Conservation (phyloP, 805 yeast species). For the Cephaloascus albidus region DNA sequence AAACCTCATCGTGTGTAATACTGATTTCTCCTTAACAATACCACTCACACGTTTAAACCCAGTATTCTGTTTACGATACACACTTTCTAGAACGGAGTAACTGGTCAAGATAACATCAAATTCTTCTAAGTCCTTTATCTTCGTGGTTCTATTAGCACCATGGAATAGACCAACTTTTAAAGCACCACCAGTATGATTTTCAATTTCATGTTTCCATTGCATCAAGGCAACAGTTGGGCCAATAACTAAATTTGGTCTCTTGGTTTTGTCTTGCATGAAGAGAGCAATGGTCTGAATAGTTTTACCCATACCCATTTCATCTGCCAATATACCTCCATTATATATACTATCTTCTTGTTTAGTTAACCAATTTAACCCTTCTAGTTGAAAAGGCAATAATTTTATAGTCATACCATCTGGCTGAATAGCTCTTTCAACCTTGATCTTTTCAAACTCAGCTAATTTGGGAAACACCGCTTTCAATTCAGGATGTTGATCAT, state of each 20-base stretch:
- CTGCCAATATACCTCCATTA: constrained; percentile 90
- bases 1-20: constrained; percentile 65
- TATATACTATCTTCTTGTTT: constrained; percentile 74
- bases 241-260: constrained; percentile 76
- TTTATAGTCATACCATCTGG: constrained; percentile 71
- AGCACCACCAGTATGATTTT: constrained; percentile 65
- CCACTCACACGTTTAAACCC: constrained; percentile 76
- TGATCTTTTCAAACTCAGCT: constrained; percentile 32
- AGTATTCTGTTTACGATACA: constrained; percentile 67
- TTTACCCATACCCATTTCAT: constrained; percentile 99
- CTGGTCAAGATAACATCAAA: constrained; percentile 86
- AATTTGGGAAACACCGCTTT: constrained; percentile 63
- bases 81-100: constrained; percentile 85
- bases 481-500: constrained; percentile 72
- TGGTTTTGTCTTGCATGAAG: constrained; percentile 57
- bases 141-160: constrained; percentile 69
- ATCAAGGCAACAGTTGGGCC: constrained; percentile 98
- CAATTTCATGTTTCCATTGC: constrained; percentile 96
- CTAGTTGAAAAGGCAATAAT: constrained; percentile 84
- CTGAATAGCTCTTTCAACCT: constrained; percentile 53
- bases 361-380: constrained; percentile 85
- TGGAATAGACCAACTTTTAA: constrained; percentile 70
- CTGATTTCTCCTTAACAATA: constrained; percentile 63
- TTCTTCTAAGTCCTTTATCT: constrained; percentile 43
- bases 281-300: constrained; percentile 93